Evolutionary conservation across 2,329 filamentous ascomycete genomes (phyloP).

Genomic region (Claviceps pazoutovae): DNA sequence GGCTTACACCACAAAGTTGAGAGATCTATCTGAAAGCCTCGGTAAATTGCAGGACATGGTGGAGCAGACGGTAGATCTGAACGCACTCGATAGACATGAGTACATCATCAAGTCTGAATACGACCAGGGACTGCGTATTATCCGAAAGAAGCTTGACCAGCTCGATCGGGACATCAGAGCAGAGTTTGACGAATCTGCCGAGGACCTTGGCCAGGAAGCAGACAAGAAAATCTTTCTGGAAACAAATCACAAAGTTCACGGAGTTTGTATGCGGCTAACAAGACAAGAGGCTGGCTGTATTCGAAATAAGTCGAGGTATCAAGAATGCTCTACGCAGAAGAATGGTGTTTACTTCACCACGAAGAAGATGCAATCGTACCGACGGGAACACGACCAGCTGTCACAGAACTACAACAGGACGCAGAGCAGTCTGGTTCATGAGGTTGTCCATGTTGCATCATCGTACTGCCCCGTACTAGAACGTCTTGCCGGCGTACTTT

Average conservation of each 20-base stretch:
- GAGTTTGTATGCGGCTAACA: slow-evolving; percentile 91
- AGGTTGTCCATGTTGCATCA: slow-evolving; percentile 84
- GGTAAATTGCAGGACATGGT: slow-evolving; percentile 93
- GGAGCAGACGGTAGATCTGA: slow-evolving; percentile 91
- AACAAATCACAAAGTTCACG: slow-evolving; percentile 77
- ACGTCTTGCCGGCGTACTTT: slow-evolving; percentile 72
- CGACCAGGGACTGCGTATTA: slow-evolving; percentile 75
- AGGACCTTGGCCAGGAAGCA: slow-evolving; percentile 78
- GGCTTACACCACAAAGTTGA: slow-evolving; percentile 75
- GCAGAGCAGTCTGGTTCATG: slow-evolving; percentile 76
- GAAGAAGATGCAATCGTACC: slow-evolving; percentile 59
- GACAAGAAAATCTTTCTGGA: slow-evolving; percentile 98
- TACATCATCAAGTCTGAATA: slow-evolving; percentile 99
- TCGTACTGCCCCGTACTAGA: slow-evolving; percentile 93
- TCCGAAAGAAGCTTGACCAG: slow-evolving; percentile 81
- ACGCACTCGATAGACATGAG: slow-evolving; percentile 90
- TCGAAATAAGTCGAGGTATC: slow-evolving; percentile 76
- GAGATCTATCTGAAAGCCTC: slow-evolving; percentile 61
- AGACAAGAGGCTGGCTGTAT: slow-evolving; percentile 85
- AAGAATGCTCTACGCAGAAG: slow-evolving; percentile 96
- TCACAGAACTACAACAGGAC: slow-evolving; percentile 92
- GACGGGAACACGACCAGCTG: slow-evolving; percentile 85
- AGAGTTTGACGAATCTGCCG: slow-evolving; percentile 63
- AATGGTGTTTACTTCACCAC: slow-evolving; percentile 98
- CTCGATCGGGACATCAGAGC: slow-evolving; percentile 68